Evolutionary conservation across 1,139 yeast species (phyloP), one percentile per base, ranked within the genome.

Genomic region (Zygoascus hellenicus): DNA sequence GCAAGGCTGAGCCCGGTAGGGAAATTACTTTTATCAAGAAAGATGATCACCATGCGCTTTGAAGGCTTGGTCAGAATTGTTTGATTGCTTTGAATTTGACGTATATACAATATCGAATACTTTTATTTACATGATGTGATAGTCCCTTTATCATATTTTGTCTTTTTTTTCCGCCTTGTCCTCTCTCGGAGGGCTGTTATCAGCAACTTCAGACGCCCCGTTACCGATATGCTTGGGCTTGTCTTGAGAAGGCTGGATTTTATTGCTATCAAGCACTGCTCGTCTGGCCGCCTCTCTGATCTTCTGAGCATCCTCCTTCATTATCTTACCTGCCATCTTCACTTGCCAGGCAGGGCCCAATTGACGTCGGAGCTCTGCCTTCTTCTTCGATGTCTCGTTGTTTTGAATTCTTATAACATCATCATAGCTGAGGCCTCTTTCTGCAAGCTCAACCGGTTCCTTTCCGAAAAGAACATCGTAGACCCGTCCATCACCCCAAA

Each of bases 401-500:
- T 55, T 52, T 47, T 58, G 58, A 42, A 62, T 56, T 50, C 59
- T 55, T 45, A 66, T 50, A 54, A 62, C 61, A 48, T 74, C 77
- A 54, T 84, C 90, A 57, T 83, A 81, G 2, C 85, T 80, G 48
- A 82, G 71, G 0, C 92, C 92, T 41, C 78, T 80, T 63, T 85
- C 92, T 2, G 94, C 89, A 50, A 77, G 84, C 16, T 81, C 83
- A 17, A 86, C 62, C 0, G 86, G 67, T 61, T 86, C 95, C 58
- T 84, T 82, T 30, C 95, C 94, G 58, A 87, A 83, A 28, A 87
- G 60, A 48, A 79, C 77, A 64, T 87, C 96, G 66, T 82, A 83
- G 1, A 87, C 84, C 50, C 95, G 72, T 6, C 95, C 96, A 63
- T 87, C 95, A 31, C 92, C 88, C 95, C 95, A 87, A 67, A 85